Base-by-base conservation (phyloP, 805 yeast genomes). In the Teunomyces gatunensis region DNA sequence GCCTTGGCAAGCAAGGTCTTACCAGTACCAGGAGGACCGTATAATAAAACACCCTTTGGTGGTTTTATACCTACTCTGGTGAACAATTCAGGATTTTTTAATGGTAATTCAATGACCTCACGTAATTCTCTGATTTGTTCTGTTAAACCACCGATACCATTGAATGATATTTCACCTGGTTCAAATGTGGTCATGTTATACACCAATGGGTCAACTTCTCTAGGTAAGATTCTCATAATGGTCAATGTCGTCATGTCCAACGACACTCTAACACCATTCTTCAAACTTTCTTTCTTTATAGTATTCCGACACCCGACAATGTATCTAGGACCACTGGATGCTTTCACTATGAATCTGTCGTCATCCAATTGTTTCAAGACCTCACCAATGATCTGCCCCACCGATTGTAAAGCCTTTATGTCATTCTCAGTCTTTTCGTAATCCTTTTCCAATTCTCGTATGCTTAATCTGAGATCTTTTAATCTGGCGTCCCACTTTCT, bases 21-120 rank as follows among this genome's bases (percentile, higher is more conserved):
- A 63, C 99, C 98, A 0, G 99, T 94, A 60, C 99, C 99, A 20
- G 99, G 99, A 5, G 99, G 99, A 6, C 99, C 99, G 64, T 94
- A 94, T 45, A 94, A 77, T 52, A 94, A 74, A 23, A 92, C 98
- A 67, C 98, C 99, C 69, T 94, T 94, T 48, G 99, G 99, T n/a
- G 97, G 96, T 64, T 90, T 90, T 68, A 94, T 94, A 42, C 99
- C 99, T 29, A 94, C 97, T 66, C 99, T 84, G 52, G 87, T 75
- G 68, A 94, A 94, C 58, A 94, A 78, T 70, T 94, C 99, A 2
- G 99, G 99, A 67, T 94, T 94, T 69, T 94, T 94, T 63, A 94
- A 79, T 2, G 99, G 99, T 60, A 94, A 75, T 71, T 94, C 99
- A 65, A 94, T 94, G 48, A 94, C 99, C 73, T 94, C 99, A 67